These are phyloP conservation scores for Plasmodium relictum DNA, from an alignment of 169 alveolate genomes.

Conservation along the genomic window DNA sequence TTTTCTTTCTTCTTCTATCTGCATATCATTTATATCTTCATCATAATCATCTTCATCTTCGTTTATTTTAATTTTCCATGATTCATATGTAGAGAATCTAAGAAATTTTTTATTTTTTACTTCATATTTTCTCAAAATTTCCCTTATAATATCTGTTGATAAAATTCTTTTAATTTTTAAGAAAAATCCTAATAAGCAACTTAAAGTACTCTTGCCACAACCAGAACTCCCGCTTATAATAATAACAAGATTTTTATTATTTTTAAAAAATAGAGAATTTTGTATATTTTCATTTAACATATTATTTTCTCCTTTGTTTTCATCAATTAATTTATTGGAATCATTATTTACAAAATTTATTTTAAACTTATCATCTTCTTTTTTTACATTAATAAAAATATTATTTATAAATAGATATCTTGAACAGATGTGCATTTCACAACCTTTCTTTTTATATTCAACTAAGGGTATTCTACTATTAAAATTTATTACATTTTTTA, in stretches of 20 bases:
- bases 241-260: constrained; percentile 30
- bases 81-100: constrained; percentile 66
- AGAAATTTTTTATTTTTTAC: constrained; percentile 39
- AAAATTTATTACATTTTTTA: constrained; percentile 45
- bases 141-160: constrained; percentile 68
- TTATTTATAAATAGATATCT: constrained; percentile 51
- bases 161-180: constrained; percentile 53
- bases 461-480: constrained; percentile 56
- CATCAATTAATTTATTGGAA: background rate
- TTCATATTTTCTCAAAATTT: constrained; percentile 50
- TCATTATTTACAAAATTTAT: constrained; percentile 28
- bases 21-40: background rate
- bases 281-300: background rate
- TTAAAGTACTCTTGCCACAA: constrained; percentile 64
- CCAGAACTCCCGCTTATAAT: constrained; percentile 72
- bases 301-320: background rate
- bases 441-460: constrained; percentile 45
- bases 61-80: constrained; percentile 30
- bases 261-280: background rate
- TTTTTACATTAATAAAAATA: constrained; percentile 54
- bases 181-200: constrained; percentile 56
- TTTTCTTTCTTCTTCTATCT: background rate
- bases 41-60: background rate
- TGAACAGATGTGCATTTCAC: constrained; percentile 46
- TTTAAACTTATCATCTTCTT: constrained; percentile 27